Base-by-base conservation (phyloP, 2,329 filamentous ascomycete species). In the Aspergillus flavus region DNA sequence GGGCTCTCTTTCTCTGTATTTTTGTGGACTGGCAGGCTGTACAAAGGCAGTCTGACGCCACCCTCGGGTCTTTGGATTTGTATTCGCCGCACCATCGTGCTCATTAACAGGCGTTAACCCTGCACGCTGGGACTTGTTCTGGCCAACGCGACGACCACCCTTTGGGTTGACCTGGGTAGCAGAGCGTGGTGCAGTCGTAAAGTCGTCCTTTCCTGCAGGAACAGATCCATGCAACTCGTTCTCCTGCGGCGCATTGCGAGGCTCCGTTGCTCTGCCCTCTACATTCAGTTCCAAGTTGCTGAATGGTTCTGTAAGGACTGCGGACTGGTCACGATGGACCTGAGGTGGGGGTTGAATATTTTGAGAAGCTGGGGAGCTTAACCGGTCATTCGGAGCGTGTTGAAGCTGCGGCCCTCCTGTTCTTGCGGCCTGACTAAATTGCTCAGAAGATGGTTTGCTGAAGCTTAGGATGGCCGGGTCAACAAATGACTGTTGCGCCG, bases 401-500 rank as follows among this genome's bases (percentile, higher is more conserved):
- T 69, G 69, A 34, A 59, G 53, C 46, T 68, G 69, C 26, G 63
- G 64, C 3, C 50, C 34, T 16, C 65, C 54, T 14, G 65, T 58
- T 45, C 66, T 34, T 52, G 39, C 36, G 54, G 57, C 53, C 21
- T 64, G 52, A 50, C 34, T 54, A 46, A 54, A 36, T 59, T 66
- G 62, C 54, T 60, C 56, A 57, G 65, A 54, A 41, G 72, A 63
- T 12, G 75, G 72, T 64, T 75, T 78, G 11, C 80, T 77, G 74
- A 92, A 86, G 73, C 91, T 93, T 53, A 96, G 75, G 61, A 96
- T 96, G 4, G 92, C 92, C 12, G 92, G 92, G 71, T 96, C 92
- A n/a, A 89, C 84, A 71, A 95, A 93, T 0, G 82, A 71, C 34
- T 81, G 73, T 39, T 71, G 72, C n/a, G 69, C 64, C 36, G 72